Base-by-base conservation (phyloP, 352 stramenopile species). In the Globisporangium megalacanthum region DNA sequence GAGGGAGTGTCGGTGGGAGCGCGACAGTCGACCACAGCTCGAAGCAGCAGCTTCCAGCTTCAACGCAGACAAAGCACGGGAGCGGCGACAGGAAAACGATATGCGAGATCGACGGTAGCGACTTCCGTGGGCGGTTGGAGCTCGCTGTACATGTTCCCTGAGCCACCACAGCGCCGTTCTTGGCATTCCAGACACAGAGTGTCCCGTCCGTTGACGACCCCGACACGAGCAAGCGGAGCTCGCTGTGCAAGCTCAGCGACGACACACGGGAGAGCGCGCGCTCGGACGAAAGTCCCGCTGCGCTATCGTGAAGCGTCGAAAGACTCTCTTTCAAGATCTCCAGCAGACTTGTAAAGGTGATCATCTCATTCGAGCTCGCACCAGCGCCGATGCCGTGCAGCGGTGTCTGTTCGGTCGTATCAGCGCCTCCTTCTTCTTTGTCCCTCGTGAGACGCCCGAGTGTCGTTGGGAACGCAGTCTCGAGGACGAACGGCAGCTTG, bases 131-230 rank as follows among this genome's bases (percentile, higher is more conserved):
- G 25, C 35, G 45, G 8, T 4, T 58, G 37, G 19, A 13, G 15
- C 31, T 25, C 3, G 14, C 45, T 0, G 35, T 20, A 33, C 11
- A 49, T 0, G 39, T 66, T 37, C 46, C 69, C 50, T 73, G 62
- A 22, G 56, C 68, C 17, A 73, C 31, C 3, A 83, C 61, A 4
- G 63, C 52, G 0, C 56, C 66, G 50, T 76, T 77, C 37, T 69
- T 67, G 10, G 80, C 25, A 52, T 79, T 80, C 76, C 76, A 86
- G 6, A 77, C 57, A 29, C 74, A 84, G 45, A 84, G 80, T 0
- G 53, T 69, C 0, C 54, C 60, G 33, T 79, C 61, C 20, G 46
- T 56, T 5, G 61, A 59, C 1, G 72, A 84, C 3, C 64, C 58
- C 7, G 73, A 70, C 19, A 79, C 42, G 2, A 86, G 44, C 7